Base-by-base conservation (phyloP, 768 basidiomycete species). In the Lentinula aciculospora region DNA sequence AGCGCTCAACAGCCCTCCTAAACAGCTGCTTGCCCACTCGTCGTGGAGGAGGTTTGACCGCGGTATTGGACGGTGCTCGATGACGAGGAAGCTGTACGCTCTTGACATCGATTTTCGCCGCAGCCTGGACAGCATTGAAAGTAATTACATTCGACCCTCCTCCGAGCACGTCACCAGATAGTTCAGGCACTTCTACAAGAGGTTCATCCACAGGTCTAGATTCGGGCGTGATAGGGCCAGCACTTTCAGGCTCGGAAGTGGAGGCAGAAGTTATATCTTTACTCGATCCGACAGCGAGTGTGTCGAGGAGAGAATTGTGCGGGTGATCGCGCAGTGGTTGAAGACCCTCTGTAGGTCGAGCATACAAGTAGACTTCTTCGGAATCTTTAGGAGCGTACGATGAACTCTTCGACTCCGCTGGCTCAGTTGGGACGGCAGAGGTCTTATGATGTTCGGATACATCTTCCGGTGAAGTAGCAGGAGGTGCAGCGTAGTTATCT, bases 211-310 rank as follows among this genome's bases (percentile, higher is more conserved):
- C 62, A 17, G 81, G 64, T 51, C 69, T 65, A 13, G 76, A 74
- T 39, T 72, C 73, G 45, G 81, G 81, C 10, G 81, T 83, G 58
- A 77, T 73, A 25, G 79, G 80, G 29, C 78, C 78, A 55, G 70
- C 71, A 57, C 76, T 79, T n/a, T 65, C 65, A 7, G 27, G 7
- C 17, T 54, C 61, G 27, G 59, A 60, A 37, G 19, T 39, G 3
- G 48, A 46, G 7, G 48, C 5, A 45, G 29, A 40, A 27, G 25
- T 36, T 7, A 27, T 10, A 10, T 36, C 37, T 19, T 32, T 21
- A 27, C 53, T 46, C 3, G 47, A 49, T 29, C 32, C 56, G 21
- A 32, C 32, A 34, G 42, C 25, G 42, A 36, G 27, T 37, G 32
- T 27, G 39, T 54, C 53, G 15, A 51, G 57, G 12, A 58, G 36